Evolutionary conservation across 495 filamentous ascomycete genomes (phyloP), one percentile per base, ranked within the genome.

Genomic region (Thozetella sp.): DNA sequence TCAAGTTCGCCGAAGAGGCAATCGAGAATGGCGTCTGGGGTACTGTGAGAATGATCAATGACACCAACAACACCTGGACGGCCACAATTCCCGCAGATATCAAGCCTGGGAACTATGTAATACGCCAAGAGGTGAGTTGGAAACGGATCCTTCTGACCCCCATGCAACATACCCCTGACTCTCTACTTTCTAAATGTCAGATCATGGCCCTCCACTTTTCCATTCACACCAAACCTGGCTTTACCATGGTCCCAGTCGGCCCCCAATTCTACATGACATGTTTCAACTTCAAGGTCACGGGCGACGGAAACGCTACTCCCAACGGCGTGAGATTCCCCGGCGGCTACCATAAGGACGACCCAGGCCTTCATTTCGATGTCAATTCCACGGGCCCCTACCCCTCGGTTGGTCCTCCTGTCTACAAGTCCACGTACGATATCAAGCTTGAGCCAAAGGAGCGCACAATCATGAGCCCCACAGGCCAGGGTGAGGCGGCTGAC

Each of bases 201-300:
- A 59, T 67, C 24, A 61, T 62, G 22, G 65, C 65, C 37, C 56
- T 67, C 13, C 65, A 67, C 52, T 67, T 67, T 53, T 55, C 65
- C 1, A 13, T 64, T 15, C 13, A 4, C 15, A 59, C 56, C 6
- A 23, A 23, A 12, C 59, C 58, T 11, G 62, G 58, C 34, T 67
- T 62, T 25, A 59, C 57, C 19, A 25, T 27, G 51, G 20, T 25
- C 6, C 58, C 55, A 1, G 26, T 60, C 54, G 84, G 84, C n/a
- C 83, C 86, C 2, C 87, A 90, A 76, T 85, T 83, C 73, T 90
- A 89, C 72, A 86, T 86, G 25, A 66, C 85, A 34, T 90, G 87
- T 67, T 71, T 88, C 68, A 88, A 87, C 74, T 65, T 89, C 58
- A 78, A 84, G 60, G 75, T 90, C 51, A 81, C 80, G 17, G 83